Conservation (phyloP, 1,284 basidiomycete species). For the Microstroma glucosiphilum region DNA sequence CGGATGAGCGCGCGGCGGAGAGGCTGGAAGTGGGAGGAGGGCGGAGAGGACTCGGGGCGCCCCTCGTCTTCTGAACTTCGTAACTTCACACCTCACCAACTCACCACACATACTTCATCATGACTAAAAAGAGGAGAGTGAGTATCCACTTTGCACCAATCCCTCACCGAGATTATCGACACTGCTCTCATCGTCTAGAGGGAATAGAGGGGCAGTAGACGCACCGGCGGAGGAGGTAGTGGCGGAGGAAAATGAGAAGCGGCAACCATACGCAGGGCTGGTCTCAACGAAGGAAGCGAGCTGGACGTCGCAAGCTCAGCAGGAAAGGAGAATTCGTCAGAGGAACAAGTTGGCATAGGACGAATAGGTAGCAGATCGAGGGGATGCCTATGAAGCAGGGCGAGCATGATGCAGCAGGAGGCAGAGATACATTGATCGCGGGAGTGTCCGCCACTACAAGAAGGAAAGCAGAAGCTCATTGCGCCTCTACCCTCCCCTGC, state of each 20-base stretch:
- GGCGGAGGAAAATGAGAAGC: too few species aligned
- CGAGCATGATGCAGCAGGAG: neutral
- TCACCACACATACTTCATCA: neutral
- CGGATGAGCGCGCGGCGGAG: too few species aligned
- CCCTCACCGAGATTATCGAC: too few species aligned
- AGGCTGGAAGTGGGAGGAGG: too few species aligned
- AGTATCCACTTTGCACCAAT: neutral
- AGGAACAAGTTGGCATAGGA: neutral
- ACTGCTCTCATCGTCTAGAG: too few species aligned
- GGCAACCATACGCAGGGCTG: too few species aligned
- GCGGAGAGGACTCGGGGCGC: too few species aligned
- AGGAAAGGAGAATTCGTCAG: neutral
- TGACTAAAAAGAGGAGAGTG: conserved; percentile 3
- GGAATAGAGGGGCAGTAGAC: too few species aligned
- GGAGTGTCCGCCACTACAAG: neutral
- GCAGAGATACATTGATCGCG: neutral
- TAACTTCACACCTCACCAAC: neutral
- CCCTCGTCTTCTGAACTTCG: too few species aligned
- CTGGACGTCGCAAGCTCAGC: too few species aligned
- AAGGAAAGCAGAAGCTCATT: neutral
- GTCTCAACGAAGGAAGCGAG: too few species aligned
- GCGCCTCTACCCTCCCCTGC: neutral
- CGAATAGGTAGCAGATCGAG: neutral
- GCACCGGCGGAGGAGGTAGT: too few species aligned
- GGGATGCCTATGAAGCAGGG: neutral